A percentile compares a stretch with the other conserved stretches of the same genome.
Conservation (phyloP, 768 basidiomycete genomes). For the Ephemerocybe angulata region DNA sequence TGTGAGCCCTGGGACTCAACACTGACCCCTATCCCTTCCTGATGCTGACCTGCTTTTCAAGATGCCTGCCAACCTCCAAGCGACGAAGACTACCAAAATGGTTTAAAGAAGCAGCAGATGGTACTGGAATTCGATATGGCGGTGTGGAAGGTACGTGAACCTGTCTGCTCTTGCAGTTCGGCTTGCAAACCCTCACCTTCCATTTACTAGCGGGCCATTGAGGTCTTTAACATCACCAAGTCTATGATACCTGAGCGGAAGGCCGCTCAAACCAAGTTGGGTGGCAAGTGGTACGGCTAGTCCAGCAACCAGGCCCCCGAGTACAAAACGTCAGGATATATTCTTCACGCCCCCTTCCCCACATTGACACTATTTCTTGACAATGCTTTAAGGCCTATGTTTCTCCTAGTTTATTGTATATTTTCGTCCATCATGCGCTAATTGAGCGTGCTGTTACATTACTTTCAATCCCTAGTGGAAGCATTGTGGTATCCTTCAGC, state of each 20-base stretch:
- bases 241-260: slow-evolving; percentile 74
- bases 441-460: too few relatives aligned
- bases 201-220: slow-evolving; percentile 68
- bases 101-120: slow-evolving; percentile 75
- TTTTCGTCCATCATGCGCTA: too few relatives aligned
- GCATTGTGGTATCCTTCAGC: slow-evolving; percentile 48
- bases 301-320: neutral
- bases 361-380: neutral
- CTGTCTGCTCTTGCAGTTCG: neutral
- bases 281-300: slow-evolving; percentile 72
- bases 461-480: slow-evolving; percentile 49
- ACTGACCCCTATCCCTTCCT: neutral
- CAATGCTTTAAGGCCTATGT: neutral
- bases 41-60: slow-evolving; percentile 23
- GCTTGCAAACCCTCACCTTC: neutral
- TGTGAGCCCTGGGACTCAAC: slow-evolving; percentile 48
- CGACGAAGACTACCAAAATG: slow-evolving; percentile 57
- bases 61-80: slow-evolving; percentile 63
- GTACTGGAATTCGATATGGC: slow-evolving; percentile 91
- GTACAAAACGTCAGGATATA: too few relatives aligned
- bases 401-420: neutral
- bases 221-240: slow-evolving; percentile 76
- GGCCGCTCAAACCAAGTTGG: slow-evolving; percentile 50
- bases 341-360: neutral
- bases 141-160: slow-evolving; percentile 72